Conservation (phyloP, 2,329 filamentous ascomycete species). For the Cladophialophora psammophila region DNA sequence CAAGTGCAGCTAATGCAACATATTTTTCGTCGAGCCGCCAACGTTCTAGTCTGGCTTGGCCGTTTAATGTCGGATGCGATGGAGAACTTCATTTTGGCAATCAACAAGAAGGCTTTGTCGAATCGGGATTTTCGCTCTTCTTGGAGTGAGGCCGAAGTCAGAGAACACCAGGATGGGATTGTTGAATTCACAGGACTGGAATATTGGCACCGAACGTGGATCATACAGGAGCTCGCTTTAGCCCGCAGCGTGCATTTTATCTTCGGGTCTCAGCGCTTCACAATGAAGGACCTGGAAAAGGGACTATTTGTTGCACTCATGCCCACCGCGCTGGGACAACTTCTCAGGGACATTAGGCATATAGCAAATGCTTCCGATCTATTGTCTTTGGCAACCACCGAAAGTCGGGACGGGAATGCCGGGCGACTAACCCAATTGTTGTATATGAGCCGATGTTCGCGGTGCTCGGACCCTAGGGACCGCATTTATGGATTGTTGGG, state of each 20-base stretch:
- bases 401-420: background rate
- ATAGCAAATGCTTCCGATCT: background rate
- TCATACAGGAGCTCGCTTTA: slow-evolving; percentile 1
- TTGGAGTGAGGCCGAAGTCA: too few relatives aligned
- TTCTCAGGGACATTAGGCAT: background rate
- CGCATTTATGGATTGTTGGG: slow-evolving; percentile 10
- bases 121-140: too few relatives aligned
- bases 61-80: background rate
- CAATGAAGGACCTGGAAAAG: background rate
- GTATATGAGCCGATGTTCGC: background rate
- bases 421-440: background rate
- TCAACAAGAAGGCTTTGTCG: background rate
- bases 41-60: slow-evolving; percentile 5
- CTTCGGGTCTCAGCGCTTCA: background rate
- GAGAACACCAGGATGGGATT: too few relatives aligned
- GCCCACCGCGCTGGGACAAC: too few relatives aligned
- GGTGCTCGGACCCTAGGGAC: slow-evolving; percentile 4
- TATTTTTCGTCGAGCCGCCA: background rate
- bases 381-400: background rate
- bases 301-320: too few relatives aligned
- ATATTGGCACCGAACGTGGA: slow-evolving; percentile 1
- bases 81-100: background rate
- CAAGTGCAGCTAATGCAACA: slow-evolving; percentile 6
- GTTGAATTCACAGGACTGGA: background rate
- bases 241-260: background rate